phyloP scores from a whole-genome alignment of 1,139 yeast genomes.

The Nakaseomyces kungkrabaensis region DNA sequence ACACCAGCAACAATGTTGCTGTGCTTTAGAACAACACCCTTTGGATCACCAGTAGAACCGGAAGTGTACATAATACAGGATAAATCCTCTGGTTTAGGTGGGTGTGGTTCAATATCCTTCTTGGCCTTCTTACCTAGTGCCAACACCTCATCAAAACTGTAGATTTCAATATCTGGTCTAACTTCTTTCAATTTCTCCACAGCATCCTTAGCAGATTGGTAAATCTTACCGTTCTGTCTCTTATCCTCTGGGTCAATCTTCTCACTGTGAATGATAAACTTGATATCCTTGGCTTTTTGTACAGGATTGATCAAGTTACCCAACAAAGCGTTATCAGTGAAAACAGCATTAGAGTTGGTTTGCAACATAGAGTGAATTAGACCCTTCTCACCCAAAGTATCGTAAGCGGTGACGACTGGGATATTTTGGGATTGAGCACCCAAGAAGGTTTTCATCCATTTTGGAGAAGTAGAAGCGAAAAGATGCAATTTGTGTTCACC shows the following conservation, averaged over 20 bases:
- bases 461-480: slow-evolving; percentile 74
- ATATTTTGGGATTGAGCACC: slow-evolving; percentile 70
- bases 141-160: slow-evolving; percentile 56
- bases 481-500: slow-evolving; percentile 62
- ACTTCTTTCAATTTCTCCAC: slow-evolving; percentile 46
- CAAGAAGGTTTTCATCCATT: slow-evolving; percentile 84
- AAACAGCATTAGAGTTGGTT: slow-evolving; percentile 68
- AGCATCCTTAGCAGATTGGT: slow-evolving; percentile 47
- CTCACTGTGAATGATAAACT: slow-evolving; percentile 64
- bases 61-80: slow-evolving; percentile 97
- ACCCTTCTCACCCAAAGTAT: slow-evolving; percentile 89
- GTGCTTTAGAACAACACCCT: slow-evolving; percentile 86
- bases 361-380: slow-evolving; percentile 76
- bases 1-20: slow-evolving; percentile 71
- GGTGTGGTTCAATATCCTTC: slow-evolving; percentile 28
- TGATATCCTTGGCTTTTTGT: slow-evolving; percentile 50
- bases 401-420: slow-evolving; percentile 93
- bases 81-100: slow-evolving; percentile 64
- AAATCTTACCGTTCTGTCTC: slow-evolving; percentile 52
- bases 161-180: slow-evolving; percentile 69
- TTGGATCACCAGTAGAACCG: slow-evolving; percentile 96
- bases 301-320: slow-evolving; percentile 61
- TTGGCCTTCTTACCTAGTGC: slow-evolving; percentile 47
- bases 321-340: slow-evolving; percentile 72
- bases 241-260: slow-evolving; percentile 51